A percentile compares a stretch with the other conserved stretches of the same genome.
These are phyloP conservation scores for Talaromyces albobiverticillius DNA, from an alignment of 2,329 filamentous ascomycete genomes.

Conservation along the genomic window DNA sequence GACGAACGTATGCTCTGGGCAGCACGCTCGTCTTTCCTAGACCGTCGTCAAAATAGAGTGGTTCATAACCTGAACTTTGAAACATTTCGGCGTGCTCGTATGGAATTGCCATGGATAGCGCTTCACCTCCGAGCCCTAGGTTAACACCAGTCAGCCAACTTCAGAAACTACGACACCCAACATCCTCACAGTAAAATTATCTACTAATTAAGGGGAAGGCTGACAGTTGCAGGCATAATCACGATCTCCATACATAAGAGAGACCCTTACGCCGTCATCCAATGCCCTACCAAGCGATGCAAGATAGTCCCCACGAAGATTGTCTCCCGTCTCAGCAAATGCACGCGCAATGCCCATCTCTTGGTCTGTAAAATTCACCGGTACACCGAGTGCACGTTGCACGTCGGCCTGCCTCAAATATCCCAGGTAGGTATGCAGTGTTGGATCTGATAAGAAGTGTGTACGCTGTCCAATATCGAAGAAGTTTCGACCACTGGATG, in stretches of 20 bases:
- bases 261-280: constrained; percentile 56
- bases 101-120: too few relatives aligned
- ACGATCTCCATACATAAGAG: constrained; percentile 57
- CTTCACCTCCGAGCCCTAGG: too few relatives aligned
- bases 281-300: constrained; percentile 40
- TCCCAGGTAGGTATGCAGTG: constrained; percentile 51
- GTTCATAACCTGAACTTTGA: too few relatives aligned
- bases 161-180: too few relatives aligned
- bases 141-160: too few relatives aligned
- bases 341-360: constrained; percentile 42
- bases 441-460: constrained; percentile 42
- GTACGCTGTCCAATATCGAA: constrained; percentile 56
- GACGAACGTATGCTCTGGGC: too few relatives aligned
- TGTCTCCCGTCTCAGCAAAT: constrained; percentile 49
- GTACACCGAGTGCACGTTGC: constrained; percentile 57
- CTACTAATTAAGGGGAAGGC: constrained; percentile 49
- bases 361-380: constrained; percentile 56
- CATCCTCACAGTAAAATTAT: too few relatives aligned
- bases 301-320: constrained; percentile 42
- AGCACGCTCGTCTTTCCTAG: too few relatives aligned
- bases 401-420: constrained; percentile 58
- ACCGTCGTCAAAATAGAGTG: too few relatives aligned
- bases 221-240: constrained; percentile 59
- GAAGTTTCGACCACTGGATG: constrained; percentile 42
- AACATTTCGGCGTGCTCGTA: too few relatives aligned